These are phyloP conservation scores for Chiua sp. DNA, from an alignment of 1,284 basidiomycete genomes.

Conservation along the genomic window DNA sequence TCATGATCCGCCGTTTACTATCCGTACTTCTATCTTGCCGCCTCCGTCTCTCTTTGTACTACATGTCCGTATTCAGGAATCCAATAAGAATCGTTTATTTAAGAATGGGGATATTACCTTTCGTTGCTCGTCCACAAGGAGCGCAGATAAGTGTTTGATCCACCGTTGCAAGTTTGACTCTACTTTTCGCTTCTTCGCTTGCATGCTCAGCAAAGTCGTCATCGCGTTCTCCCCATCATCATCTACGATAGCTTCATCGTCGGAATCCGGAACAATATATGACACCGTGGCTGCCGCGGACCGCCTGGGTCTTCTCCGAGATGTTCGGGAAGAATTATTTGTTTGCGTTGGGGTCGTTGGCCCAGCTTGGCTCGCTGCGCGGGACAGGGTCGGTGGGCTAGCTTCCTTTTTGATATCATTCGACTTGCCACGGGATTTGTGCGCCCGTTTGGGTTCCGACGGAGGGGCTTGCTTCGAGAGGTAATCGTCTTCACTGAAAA, in stretches of 20 bases:
- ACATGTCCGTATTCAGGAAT: slow-evolving; percentile 13
- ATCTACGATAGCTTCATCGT: slow-evolving; percentile 64
- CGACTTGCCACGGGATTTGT: slow-evolving; percentile 28
- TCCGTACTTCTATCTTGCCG: slow-evolving; percentile 53
- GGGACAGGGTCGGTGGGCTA: slow-evolving; percentile 31
- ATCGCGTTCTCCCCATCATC: slow-evolving; percentile 44
- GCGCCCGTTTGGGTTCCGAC: slow-evolving; percentile 26
- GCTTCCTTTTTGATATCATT: slow-evolving; percentile 53
- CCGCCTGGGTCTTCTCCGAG: slow-evolving; percentile 63
- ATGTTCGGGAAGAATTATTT: slow-evolving; percentile 28
- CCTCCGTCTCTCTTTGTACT: slow-evolving; percentile 70
- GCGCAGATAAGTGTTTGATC: slow-evolving; percentile 63
- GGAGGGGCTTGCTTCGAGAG: slow-evolving; percentile 38
- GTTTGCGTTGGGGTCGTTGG: slow-evolving; percentile 10
- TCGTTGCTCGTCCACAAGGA: slow-evolving; percentile 67
- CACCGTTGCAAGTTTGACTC: slow-evolving; percentile 66
- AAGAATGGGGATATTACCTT: slow-evolving; percentile 50
- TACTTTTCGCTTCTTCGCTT: slow-evolving; percentile 44
- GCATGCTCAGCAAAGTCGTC: slow-evolving; percentile 37
- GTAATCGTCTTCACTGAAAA: slow-evolving; percentile 69
- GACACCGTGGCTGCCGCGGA: slow-evolving; percentile 57
- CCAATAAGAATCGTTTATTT: background rate
- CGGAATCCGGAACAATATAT: slow-evolving; percentile 71
- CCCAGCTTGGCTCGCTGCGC: slow-evolving; percentile 19
- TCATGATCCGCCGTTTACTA: slow-evolving; percentile 54